A percentile compares a stretch with the other conserved stretches of the same genome.
These are phyloP conservation scores for Baudoinia panamericana DNA, from an alignment of 495 filamentous ascomycete genomes.

Conservation along the genomic window DNA sequence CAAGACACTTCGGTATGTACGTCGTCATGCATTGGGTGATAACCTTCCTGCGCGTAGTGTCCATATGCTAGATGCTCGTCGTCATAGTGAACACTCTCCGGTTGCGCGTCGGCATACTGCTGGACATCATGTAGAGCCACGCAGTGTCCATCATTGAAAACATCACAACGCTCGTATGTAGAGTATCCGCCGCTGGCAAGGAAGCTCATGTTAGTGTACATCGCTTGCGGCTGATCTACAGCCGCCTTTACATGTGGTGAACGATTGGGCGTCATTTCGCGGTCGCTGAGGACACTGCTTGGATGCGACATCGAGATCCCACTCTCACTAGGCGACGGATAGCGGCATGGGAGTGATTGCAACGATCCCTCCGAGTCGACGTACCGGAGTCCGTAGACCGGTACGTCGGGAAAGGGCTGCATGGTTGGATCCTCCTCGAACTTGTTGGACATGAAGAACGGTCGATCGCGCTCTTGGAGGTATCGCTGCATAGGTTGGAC, in stretches of 20 bases:
- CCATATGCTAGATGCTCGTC: constrained; percentile 8
- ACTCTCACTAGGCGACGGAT: constrained; percentile 10
- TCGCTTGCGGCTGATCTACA: neutral
- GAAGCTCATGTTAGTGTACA: neutral
- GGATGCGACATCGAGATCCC: constrained; percentile 7
- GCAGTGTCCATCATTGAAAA: neutral
- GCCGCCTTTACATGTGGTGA: constrained; percentile 3
- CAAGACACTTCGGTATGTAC: neutral
- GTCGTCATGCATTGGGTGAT: constrained; percentile 7
- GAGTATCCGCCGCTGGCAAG: neutral
- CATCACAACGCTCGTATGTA: neutral
- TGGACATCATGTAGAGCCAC: constrained; percentile 13
- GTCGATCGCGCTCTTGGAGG: neutral
- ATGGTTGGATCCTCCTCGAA: constrained; percentile 4
- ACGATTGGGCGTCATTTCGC: constrained; percentile 1
- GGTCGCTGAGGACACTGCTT: constrained; percentile 9
- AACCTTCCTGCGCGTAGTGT: constrained; percentile 8
- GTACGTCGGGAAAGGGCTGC: neutral
- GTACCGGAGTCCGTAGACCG: neutral
- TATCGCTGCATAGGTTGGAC: constrained; percentile 4
- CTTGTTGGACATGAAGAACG: neutral
- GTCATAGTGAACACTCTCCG: constrained; percentile 1
- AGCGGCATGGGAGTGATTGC: neutral
- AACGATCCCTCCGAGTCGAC: neutral
- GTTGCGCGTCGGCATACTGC: constrained; percentile 6